Base-by-base conservation (phyloP, 179 eudicot species). In the Beta corolliflora region DNA sequence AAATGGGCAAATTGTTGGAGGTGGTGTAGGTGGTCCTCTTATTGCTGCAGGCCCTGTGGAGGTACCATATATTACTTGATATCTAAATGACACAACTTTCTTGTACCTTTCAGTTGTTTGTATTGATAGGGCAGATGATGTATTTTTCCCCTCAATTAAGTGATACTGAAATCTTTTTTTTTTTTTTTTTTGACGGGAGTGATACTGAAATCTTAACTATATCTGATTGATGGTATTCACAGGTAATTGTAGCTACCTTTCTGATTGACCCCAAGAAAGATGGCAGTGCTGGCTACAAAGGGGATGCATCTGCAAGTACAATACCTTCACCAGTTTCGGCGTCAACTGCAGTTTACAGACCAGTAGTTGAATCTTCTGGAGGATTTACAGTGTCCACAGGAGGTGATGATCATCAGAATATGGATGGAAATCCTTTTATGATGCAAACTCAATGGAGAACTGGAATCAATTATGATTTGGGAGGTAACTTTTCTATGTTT, bases 11-110 rank as follows among this genome's bases (percentile, higher is more conserved):
- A 89, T 93, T 50, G 85, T 93, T 74, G 98, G 98, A 54, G 98
- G 98, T 76, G 93, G 92, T 18, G 88, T 93, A 56, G 90, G 92
- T 81, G 97, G 98, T 44, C 92, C 96, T 73, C 80, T 93, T n/a
- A 86, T 85, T 80, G 98, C 98, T 83, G 93, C 94, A 67, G 97
- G 98, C 16, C 92, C 98, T 19, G 91, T 93, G 21, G 91, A 92
- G 97, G 98, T 92, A 87, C 31, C n/a, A 36, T 56, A 1, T 3
- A 75, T 73, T 15, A 48, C 52, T 48, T 7, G 52, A 48, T 48
- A 5, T 48, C 9, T 9, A 9, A 48, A 48, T 7, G 52, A 48
- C 52, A 48, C 9, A 6, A 9, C 7, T 48, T 48, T 48, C 9
- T 48, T 4, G 73, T 54, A 36, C 53, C 19, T 11, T 36, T 36